Evolutionary conservation across 148 eudicot species (phyloP).

Genomic region (Camellia lanceoleosa): DNA sequence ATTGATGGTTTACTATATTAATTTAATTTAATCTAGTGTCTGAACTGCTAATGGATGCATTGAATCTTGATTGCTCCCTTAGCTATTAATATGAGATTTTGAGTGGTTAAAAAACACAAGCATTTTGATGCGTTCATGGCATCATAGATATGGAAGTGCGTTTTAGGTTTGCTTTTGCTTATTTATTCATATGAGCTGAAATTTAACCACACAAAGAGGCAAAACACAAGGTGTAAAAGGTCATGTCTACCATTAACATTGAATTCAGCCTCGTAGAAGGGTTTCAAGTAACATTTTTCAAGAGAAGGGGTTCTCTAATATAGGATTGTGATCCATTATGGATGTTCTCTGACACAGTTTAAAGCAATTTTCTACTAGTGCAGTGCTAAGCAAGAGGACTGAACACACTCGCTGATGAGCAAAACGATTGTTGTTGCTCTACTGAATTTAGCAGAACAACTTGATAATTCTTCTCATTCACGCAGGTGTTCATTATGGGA

Average conservation of each 20-base stretch:
- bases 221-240: not conserved
- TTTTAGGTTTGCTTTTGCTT: not conserved
- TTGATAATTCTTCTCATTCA: conserved; percentile 5
- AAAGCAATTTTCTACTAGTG: not conserved
- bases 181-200: not conserved
- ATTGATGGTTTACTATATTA: not conserved
- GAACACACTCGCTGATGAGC: not conserved
- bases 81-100: not conserved
- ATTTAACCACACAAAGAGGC: not conserved
- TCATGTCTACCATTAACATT: not conserved
- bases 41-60: not conserved
- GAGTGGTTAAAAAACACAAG: not conserved
- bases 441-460: not conserved
- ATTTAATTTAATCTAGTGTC: not conserved
- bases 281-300: not conserved
- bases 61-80: not conserved
- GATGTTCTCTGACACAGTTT: not conserved
- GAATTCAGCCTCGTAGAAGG: not conserved
- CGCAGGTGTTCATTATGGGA: conserved; percentile 89
- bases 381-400: not conserved
- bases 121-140: not conserved
- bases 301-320: not conserved
- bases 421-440: not conserved
- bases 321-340: not conserved
- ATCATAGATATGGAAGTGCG: not conserved